A percentile compares a stretch with the other conserved stretches of the same genome.
Evolutionary conservation across 1,284 basidiomycete genomes (phyloP).

Genomic region (Trichosporon coremiiforme): DNA sequence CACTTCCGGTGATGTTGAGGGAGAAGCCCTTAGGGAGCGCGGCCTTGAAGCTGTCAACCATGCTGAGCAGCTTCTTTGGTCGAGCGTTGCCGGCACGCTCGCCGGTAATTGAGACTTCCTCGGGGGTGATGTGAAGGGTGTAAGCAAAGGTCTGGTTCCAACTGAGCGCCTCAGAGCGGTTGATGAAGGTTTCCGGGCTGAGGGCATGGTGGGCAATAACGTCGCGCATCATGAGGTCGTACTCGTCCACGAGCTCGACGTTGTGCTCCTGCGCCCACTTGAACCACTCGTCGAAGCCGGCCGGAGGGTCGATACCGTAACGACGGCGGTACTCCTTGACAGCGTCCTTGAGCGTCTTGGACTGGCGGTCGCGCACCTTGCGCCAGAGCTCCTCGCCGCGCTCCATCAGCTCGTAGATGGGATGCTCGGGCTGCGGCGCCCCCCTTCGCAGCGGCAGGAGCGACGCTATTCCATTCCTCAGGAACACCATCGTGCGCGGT

Average conservation of each 20-base stretch:
- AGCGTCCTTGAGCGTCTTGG: constrained; percentile 62
- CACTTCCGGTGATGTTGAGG: constrained; percentile 49
- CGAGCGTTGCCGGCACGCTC: constrained; percentile 38
- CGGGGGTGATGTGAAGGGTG: constrained; percentile 42
- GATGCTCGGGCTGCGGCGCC: constrained; percentile 40
- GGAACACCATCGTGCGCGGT: constrained; percentile 32
- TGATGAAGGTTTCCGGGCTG: constrained; percentile 43
- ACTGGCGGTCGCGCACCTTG: constrained; percentile 53
- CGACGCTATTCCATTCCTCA: constrained; percentile 28
- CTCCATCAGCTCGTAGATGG: constrained; percentile 56
- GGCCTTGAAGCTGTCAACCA: constrained; percentile 50
- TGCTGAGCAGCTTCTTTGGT: constrained; percentile 41
- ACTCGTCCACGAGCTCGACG: constrained; percentile 76
- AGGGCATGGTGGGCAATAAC: constrained; percentile 53
- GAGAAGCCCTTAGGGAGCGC: constrained; percentile 47
- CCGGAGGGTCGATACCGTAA: constrained; percentile 58
- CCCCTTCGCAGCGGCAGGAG: constrained; percentile 25
- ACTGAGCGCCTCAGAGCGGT: constrained; percentile 35
- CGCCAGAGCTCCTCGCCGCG: constrained; percentile 49
- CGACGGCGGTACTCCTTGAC: constrained; percentile 63
- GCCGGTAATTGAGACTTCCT: constrained; percentile 38
- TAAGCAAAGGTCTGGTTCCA: constrained; percentile 41
- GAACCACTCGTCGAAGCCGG: constrained; percentile 58
- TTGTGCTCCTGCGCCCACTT: constrained; percentile 69
- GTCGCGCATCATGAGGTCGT: constrained; percentile 54